Base-by-base conservation (phyloP, 768 basidiomycete species). In the Suillus lakei region DNA sequence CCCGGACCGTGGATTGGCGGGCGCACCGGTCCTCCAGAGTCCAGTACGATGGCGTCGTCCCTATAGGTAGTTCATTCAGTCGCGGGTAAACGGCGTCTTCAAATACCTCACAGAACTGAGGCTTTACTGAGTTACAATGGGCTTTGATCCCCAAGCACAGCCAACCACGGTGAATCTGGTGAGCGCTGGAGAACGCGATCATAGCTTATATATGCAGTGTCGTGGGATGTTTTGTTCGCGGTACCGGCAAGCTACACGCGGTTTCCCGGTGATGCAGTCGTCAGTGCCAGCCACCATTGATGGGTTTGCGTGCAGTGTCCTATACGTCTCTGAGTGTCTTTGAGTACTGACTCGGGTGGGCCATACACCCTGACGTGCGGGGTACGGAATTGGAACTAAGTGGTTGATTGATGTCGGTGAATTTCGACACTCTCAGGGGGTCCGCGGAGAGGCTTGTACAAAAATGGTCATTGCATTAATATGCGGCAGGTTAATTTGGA, bases 71-170 rank as follows among this genome's bases (percentile, higher is more conserved):
- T 58, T 38, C 36, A 6, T 59, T 28, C 58, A 41, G 15, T 15
- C 9, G 3, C 5, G 23, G 32, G 6, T n/a, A 36, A 36, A 55
- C 18, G 23, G 18, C n/a, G 38, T 39, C 38, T 36, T 58, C 38
- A 28, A 58, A 38, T 26, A 10, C 21, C 5, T 54, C 21, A n/a
- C 54, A 34, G 10, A 32, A 18, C 28, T 26, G 7, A 34, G 7
- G 10, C 15, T 21, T 9, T 18, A 32, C 7, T 23, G 32, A 23
- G 32, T 34, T 13, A 13, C 4, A 10, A 58, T 30, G 30, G 51
- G 12, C 18, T 59, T 41, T 28, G 58, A 59, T 58, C 8, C 16
- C 26, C 56, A 58, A 58, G 26, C 38, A 58, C 38, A 39, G 56
- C 56, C 12, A 26, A 58, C 26, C 38, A 39, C 26, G 38, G 38